Conservation (phyloP, 164 flowering plant species). For the Brasenia schreberi region DNA sequence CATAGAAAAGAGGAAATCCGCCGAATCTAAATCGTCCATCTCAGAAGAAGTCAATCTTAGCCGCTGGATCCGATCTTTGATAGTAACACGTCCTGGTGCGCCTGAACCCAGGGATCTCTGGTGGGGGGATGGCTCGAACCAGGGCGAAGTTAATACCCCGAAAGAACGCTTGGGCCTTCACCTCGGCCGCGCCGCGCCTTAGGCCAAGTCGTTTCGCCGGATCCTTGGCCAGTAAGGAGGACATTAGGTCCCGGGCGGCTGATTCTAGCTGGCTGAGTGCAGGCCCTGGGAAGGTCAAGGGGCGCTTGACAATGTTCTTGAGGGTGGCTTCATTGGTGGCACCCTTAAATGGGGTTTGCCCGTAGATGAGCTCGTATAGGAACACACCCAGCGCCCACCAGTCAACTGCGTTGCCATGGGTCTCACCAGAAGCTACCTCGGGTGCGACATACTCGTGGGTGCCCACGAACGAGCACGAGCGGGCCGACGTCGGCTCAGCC, state of each 20-base stretch:
- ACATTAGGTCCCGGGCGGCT: constrained; percentile 70
- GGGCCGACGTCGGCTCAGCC: constrained; percentile 20
- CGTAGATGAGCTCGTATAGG: constrained; percentile 92
- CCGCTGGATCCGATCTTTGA: too few relatives aligned
- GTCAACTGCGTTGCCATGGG: constrained; percentile 79
- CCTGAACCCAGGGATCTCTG: too few relatives aligned
- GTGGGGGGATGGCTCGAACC: too few relatives aligned
- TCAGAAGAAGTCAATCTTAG: too few relatives aligned
- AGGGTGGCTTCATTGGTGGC: constrained; percentile 66
- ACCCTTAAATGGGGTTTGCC: constrained; percentile 70
- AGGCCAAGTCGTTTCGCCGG: constrained; percentile 61
- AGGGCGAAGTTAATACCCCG: constrained; percentile 14
- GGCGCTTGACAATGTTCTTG: constrained; percentile 35
- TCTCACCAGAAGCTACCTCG: constrained; percentile 57
- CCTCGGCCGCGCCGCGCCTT: constrained; percentile 54
- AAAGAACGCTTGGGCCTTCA: constrained; percentile 69
- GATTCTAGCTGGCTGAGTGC: constrained; percentile 10
- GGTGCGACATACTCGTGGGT: constrained; percentile 96
- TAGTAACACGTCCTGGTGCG: too few relatives aligned
- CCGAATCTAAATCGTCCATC: too few relatives aligned
- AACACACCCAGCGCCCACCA: constrained; percentile 90
- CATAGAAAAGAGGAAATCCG: too few relatives aligned
- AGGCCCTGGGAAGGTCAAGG: constrained; percentile 44
- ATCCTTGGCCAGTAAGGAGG: constrained; percentile 61
- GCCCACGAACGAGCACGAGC: constrained; percentile 90